Percentiles rank a stretch among this genome's conserved stretches.
Conservation (phyloP, 495 filamentous ascomycete species). For the Tuber calosporum region DNA sequence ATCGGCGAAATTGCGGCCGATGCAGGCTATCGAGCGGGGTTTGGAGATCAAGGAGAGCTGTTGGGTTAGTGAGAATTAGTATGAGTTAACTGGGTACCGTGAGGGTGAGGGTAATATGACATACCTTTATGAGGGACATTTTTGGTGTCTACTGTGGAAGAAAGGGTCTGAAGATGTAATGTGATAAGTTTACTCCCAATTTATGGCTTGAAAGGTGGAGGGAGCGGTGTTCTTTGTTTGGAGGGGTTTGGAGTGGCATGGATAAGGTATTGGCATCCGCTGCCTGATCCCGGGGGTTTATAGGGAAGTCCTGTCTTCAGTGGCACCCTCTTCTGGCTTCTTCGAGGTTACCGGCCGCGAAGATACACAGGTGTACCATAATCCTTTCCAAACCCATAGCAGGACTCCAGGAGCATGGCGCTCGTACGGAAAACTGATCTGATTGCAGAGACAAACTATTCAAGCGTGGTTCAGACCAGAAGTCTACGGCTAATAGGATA, state of each 20-base stretch:
- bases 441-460: neutral
- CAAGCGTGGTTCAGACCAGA: neutral
- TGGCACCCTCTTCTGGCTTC: neutral
- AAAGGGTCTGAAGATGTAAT: neutral
- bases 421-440: neutral
- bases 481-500: neutral
- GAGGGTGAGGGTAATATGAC: neutral
- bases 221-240: neutral
- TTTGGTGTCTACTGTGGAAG: neutral
- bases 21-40: conserved; percentile 80
- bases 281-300: neutral
- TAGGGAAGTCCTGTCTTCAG: neutral
- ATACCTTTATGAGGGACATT: neutral
- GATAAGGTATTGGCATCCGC: neutral
- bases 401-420: neutral
- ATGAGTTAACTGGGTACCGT: neutral
- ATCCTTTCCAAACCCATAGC: neutral
- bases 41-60: conserved; percentile 28
- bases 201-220: neutral
- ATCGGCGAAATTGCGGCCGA: conserved; percentile 96
- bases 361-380: neutral
- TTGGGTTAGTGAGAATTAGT: neutral
- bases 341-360: neutral
- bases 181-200: neutral
- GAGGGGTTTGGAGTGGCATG: neutral